Evolutionary conservation across 352 stramenopile genomes (phyloP), one percentile per base, ranked within the genome.

Genomic region (Phytopythium sindhum): DNA sequence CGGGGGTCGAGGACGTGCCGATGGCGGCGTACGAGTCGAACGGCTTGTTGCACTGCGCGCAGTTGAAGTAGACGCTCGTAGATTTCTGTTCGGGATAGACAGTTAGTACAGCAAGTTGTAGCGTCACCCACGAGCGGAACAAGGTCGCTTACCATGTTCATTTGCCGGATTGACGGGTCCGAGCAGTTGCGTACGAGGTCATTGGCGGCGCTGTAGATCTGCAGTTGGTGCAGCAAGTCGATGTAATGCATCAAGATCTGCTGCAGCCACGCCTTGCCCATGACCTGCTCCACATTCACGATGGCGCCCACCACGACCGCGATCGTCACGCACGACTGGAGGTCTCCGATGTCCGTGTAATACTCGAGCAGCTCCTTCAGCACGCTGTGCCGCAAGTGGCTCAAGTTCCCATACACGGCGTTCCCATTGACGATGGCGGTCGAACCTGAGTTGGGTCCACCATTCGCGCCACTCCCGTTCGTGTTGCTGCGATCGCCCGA

Each of bases 171-270:
- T 1, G 86, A 93, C 29, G 76, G 70, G 62, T 97, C 88, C 1
- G 86, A 78, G 58, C 86, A 96, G 63, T 91, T 87, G 4, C 80
- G 67, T 23, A 97, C 86, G n/a, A 97, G 65, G 42, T 96, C 79
- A 60, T 96, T 96, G 17, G 90, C 90, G 19, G 86, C 84, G 14
- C 87, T 85, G 64, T 93, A 97, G 55, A 97, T 89, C n/a, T 79
- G 86, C 28, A 97, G 62, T 52, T 95, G 86, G 61, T 96, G 88
- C 8, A 95, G 75, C 28, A 96, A 65, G 61, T 96, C 88, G 56
- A 96, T 93, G 65, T 96, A 96, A 65, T 95, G 86, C 88, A 96
- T 96, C 58, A 91, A 93, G 55, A 91, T 93, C 54, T 96, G 90
- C 71, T 97, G 90, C 45, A 97, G 59, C 86, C 84, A 94, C 33